Evolutionary conservation across 2,329 filamentous ascomycete genomes (phyloP), one percentile per base, ranked within the genome.

Genomic region (Phyllosticta ampelicida): DNA sequence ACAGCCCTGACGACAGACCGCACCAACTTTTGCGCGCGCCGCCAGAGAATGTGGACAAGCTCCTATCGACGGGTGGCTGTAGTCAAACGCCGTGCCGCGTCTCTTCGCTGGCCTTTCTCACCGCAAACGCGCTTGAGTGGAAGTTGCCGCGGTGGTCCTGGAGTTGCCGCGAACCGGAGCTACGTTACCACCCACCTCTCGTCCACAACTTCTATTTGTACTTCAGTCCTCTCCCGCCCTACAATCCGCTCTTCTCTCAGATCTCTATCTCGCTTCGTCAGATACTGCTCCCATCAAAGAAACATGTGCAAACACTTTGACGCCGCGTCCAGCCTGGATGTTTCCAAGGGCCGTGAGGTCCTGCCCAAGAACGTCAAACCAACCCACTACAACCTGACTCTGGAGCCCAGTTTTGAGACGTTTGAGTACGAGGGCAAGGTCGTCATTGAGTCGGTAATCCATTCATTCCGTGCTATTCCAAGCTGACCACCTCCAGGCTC

Each of bases 341-440:
- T 86, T 65, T 74, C 80, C 55, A 80, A 81, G 65, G 84, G 82
- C 63, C 86, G 92, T 66, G 87, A 95, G 77, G 86, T 97, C 63
- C 80, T 97, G 66, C 94, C 92, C 55, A 85, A 86, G 74, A 95
- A 96, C 69, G 90, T 96, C 67, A 87, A 92, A 72, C 91, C 92
- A n/a, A 75, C 80, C 48, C 90, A 97, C 76, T 97, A 97, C 75
- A 84, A 95, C 72, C 75, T 97, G 65, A 94, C 89, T 1, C 80
- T 97, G 62, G 94, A 97, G 76, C 90, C 92, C 57, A 84, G 96
- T 76, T 88, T 97, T 65, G 81, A 87, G 66, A 90, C 86, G 63
- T 90, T 94, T 74, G 90, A 84, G 63, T 97, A 92, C 71, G 82
- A 92, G 60, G 92, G 92, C 63, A 86, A 80, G 10, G 90, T 96